A percentile compares a stretch with the other conserved stretches of the same genome.
Evolutionary conservation across 208 protist genomes (phyloP).

Genomic region (Leptomonas seymouri): DNA sequence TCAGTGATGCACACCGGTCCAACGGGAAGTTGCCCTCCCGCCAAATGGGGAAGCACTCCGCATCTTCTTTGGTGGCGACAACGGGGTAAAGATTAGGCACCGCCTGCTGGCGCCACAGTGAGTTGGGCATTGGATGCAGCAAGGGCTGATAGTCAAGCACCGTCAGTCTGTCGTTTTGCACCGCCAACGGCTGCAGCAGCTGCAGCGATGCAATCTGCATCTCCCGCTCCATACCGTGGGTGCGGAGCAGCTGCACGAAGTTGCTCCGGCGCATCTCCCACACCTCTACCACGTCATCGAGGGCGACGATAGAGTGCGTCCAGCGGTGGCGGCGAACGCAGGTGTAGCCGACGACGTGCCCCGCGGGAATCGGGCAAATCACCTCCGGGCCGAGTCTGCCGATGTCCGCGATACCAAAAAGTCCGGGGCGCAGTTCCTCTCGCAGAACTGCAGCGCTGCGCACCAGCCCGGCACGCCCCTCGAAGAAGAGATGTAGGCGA

Average conservation of each 20-base stretch:
- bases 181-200: constrained; percentile 73
- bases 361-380: constrained; percentile 42
- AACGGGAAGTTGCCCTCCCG: constrained; percentile 67
- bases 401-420: constrained; percentile 23
- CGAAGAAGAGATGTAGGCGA: constrained; percentile 64
- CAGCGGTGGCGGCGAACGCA: constrained; percentile 81
- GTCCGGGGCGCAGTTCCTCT: constrained; percentile 21
- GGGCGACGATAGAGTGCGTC: constrained; percentile 59
- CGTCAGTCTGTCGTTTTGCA: constrained; percentile 32
- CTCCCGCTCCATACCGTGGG: constrained; percentile 47
- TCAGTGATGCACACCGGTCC: constrained; percentile 24
- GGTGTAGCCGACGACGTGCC: constrained; percentile 76
- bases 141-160: constrained; percentile 77
- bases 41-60: constrained; percentile 63
- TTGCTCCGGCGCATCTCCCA: constrained; percentile 65
- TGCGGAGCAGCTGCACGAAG: constrained; percentile 66
- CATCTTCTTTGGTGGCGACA: constrained; percentile 36
- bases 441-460: constrained; percentile 33
- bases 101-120: constrained; percentile 63
- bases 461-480: constrained; percentile 61
- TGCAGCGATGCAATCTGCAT: constrained; percentile 66
- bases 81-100: constrained; percentile 73
- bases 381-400: constrained; percentile 7
- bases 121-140: constrained; percentile 66
- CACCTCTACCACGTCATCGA: constrained; percentile 73